These are phyloP conservation scores for Boletus edulis DNA, from an alignment of 768 basidiomycete species.

Conservation along the genomic window DNA sequence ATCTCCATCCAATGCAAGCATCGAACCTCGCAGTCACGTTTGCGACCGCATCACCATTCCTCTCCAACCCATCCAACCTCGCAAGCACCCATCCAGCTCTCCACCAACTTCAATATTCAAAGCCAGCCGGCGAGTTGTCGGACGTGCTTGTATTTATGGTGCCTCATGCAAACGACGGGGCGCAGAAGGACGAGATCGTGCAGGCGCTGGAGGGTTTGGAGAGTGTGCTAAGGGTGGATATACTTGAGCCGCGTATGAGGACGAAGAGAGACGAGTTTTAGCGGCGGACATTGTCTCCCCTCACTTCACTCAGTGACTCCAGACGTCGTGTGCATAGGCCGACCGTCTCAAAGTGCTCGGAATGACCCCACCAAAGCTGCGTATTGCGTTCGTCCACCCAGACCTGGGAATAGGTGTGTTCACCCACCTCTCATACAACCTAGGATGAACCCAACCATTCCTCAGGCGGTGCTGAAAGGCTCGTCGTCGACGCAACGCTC, in stretches of 20 bases:
- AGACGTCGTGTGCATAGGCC: too few species aligned
- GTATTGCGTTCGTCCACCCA: conserved; percentile 87
- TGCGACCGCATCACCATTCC: conserved; percentile 20
- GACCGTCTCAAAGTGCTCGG: neutral
- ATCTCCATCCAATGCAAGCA: too few species aligned
- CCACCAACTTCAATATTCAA: conserved; percentile 19
- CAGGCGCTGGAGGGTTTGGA: conserved; percentile 15
- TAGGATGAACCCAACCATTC: neutral
- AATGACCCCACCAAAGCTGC: conserved; percentile 29
- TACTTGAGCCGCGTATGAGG: conserved; percentile 20
- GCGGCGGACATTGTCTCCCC: neutral
- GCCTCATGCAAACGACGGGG: conserved; percentile 4
- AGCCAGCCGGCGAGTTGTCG: conserved; percentile 20
- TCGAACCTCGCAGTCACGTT: conserved; percentile 31
- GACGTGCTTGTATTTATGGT: conserved; percentile 21
- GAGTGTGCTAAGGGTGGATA: conserved; percentile 23
- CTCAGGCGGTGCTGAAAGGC: conserved; percentile 92
- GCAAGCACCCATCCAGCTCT: conserved; percentile 20
- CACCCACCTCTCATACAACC: neutral
- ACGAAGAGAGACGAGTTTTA: conserved; percentile 29
- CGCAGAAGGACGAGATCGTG: conserved; percentile 10
- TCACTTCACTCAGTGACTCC: too few species aligned
- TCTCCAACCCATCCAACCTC: conserved; percentile 21
- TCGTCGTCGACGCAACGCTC: conserved; percentile 93
- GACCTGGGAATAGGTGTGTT: conserved; percentile 87